phyloP scores from a whole-genome alignment of 148 eudicot species.

The Rhododendron kiyosumense region DNA sequence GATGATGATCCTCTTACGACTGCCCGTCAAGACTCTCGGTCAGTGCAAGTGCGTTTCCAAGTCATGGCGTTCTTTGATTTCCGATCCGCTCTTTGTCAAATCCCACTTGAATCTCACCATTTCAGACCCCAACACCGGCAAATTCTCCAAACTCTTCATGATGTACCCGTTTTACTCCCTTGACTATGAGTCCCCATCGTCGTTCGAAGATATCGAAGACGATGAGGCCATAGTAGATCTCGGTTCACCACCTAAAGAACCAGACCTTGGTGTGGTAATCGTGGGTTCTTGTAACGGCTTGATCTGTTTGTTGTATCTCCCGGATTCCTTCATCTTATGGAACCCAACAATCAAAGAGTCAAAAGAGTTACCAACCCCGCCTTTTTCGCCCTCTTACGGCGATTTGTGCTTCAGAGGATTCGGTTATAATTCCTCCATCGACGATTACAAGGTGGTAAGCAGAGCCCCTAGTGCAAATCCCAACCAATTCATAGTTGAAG shows the following conservation, averaged over 20 bases:
- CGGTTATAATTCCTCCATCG: background rate
- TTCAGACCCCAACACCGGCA: background rate
- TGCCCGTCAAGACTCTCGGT: background rate
- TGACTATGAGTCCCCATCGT: background rate
- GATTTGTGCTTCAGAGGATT: conserved; percentile 3
- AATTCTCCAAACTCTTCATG: background rate
- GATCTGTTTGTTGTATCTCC: background rate
- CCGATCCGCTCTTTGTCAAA: background rate
- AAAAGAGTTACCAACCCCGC: background rate
- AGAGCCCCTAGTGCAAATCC: background rate
- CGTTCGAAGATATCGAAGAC: background rate
- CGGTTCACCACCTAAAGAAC: background rate
- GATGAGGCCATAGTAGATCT: background rate
- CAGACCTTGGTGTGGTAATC: background rate
- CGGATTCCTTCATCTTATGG: background rate
- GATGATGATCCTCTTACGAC: background rate
- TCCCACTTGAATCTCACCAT: background rate
- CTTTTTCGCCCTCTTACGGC: background rate
- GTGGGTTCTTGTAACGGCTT: conserved; percentile 14
- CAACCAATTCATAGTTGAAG: background rate
- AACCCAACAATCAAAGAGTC: conserved; percentile 10
- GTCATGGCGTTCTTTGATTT: background rate
- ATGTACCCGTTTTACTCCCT: background rate
- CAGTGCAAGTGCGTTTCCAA: background rate
- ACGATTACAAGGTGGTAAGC: conserved; percentile 2